Percentiles rank a stretch among this genome's conserved stretches.
Evolutionary conservation across 2,329 filamentous ascomycete species (phyloP).

Genomic region (Zymoseptoria brevis): DNA sequence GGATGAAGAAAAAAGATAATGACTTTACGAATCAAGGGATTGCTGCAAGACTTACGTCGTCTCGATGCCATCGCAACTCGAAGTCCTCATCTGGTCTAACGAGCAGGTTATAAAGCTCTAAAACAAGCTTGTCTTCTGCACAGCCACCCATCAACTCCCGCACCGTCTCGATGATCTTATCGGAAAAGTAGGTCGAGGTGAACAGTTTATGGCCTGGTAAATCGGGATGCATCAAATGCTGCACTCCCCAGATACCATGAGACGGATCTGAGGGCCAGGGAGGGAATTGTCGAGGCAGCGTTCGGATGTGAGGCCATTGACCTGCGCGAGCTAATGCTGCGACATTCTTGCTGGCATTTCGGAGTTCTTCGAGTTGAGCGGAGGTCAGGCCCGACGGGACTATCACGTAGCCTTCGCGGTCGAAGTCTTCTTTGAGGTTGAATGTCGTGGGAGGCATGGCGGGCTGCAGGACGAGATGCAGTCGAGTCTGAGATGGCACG

Average conservation of each 20-base stretch:
- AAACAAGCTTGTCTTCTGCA: slow-evolving; percentile 55
- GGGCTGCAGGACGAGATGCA: neutral
- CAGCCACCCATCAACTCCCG: slow-evolving; percentile 50
- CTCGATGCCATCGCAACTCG: slow-evolving; percentile 72
- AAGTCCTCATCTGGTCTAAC: slow-evolving; percentile 64
- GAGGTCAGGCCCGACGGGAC: slow-evolving; percentile 57
- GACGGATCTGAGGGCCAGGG: slow-evolving; percentile 56
- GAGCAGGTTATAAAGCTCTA: slow-evolving; percentile 83
- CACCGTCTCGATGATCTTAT: slow-evolving; percentile 53
- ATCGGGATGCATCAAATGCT: slow-evolving; percentile 69
- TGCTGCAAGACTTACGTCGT: slow-evolving; percentile 59
- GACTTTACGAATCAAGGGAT: neutral
- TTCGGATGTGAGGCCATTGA: slow-evolving; percentile 71
- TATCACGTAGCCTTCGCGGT: slow-evolving; percentile 65
- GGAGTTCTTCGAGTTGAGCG: slow-evolving; percentile 50
- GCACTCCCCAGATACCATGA: slow-evolving; percentile 77
- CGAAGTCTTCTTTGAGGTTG: neutral
- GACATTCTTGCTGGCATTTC: slow-evolving; percentile 49
- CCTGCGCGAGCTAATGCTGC: slow-evolving; percentile 57
- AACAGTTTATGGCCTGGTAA: slow-evolving; percentile 56
- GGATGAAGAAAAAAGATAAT: no score
- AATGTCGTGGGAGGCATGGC: neutral
- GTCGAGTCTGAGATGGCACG: neutral
- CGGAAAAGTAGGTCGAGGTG: slow-evolving; percentile 62
- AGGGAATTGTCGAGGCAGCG: slow-evolving; percentile 80